Conservation (phyloP, 208 protist genomes). For the Trypanosoma cruzi region DNA sequence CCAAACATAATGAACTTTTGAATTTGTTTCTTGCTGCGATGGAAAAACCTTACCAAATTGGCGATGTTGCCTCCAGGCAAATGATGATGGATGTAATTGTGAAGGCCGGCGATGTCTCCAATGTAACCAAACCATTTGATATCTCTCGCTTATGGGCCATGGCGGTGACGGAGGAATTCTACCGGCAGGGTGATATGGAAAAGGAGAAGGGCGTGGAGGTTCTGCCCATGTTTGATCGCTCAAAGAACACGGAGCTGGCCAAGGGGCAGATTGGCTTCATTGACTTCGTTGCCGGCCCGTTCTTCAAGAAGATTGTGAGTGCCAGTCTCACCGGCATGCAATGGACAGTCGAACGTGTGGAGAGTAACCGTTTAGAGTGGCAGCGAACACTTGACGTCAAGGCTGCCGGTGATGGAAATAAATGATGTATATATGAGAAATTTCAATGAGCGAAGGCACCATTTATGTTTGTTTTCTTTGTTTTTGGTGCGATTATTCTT, state of each 20-base stretch:
- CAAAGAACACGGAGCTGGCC: constrained; percentile 82
- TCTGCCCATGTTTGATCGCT: constrained; percentile 87
- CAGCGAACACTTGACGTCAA: constrained; percentile 46
- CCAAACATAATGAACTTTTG: constrained; percentile 60
- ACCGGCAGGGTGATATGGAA: constrained; percentile 88
- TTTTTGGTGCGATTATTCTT: neutral
- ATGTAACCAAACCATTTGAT: constrained; percentile 89
- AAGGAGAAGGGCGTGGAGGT: constrained; percentile 85
- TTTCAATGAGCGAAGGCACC: neutral
- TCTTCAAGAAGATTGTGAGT: constrained; percentile 72
- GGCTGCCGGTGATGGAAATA: neutral
- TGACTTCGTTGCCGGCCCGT: constrained; percentile 82
- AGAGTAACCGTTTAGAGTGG: constrained; percentile 64
- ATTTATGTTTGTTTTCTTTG: neutral
- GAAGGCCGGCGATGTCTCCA: constrained; percentile 86
- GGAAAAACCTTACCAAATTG: constrained; percentile 32
- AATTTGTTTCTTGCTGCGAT: constrained; percentile 33
- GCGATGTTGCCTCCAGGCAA: constrained; percentile 32
- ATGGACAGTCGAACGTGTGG: constrained; percentile 77
- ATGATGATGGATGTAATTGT: constrained; percentile 78
- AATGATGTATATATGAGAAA: constrained; percentile 3
- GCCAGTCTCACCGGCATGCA: constrained; percentile 70
- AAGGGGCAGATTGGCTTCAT: constrained; percentile 89
- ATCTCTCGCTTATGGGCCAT: constrained; percentile 82
- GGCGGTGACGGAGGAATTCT: constrained; percentile 90